These are phyloP conservation scores for Fusarium abutilonis DNA, from an alignment of 2,329 filamentous ascomycete genomes.

Conservation along the genomic window DNA sequence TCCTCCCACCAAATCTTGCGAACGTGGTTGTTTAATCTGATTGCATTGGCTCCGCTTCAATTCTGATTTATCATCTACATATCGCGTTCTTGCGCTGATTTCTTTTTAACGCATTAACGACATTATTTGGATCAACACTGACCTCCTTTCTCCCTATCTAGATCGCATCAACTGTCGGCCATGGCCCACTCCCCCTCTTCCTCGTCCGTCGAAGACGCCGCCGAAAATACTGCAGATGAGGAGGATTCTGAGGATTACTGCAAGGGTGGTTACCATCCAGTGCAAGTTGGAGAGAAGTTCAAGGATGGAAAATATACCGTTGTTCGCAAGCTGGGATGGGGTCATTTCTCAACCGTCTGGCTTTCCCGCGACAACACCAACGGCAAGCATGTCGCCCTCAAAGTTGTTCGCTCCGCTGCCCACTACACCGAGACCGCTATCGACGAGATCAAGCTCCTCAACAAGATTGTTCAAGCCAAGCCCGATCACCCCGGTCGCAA, in stretches of 20 bases:
- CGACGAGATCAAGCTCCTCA: slow-evolving; percentile 98
- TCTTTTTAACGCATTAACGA: slow-evolving; percentile 11
- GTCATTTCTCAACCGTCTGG: slow-evolving; percentile 98
- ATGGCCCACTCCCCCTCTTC: slow-evolving; percentile 80
- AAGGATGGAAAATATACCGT: slow-evolving; percentile 97
- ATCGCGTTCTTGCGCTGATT: slow-evolving; percentile 19
- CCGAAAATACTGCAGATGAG: slow-evolving; percentile 95
- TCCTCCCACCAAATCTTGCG: slow-evolving; percentile 37
- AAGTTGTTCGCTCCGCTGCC: slow-evolving; percentile 95
- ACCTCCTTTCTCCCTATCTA: slow-evolving; percentile 44
- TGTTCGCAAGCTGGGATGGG: slow-evolving; percentile 96
- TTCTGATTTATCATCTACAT: slow-evolving; percentile 26
- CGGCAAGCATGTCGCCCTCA: slow-evolving; percentile 94
- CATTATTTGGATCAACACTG: slow-evolving; percentile 27
- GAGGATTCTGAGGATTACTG: slow-evolving; percentile 99
- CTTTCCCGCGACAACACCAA: slow-evolving; percentile 83
- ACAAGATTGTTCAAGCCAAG: slow-evolving; percentile 95
- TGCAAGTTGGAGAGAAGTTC: slow-evolving; percentile 93
- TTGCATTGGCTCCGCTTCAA: slow-evolving; percentile 38
- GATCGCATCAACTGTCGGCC: slow-evolving; percentile 65
- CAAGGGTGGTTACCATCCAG: slow-evolving; percentile 98
- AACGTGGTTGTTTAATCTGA: slow-evolving; percentile 40
- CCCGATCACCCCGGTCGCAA: slow-evolving; percentile 92
- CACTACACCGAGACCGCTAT: slow-evolving; percentile 99
- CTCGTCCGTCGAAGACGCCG: slow-evolving; percentile 81